Evolutionary conservation across 1,284 basidiomycete genomes (phyloP), one percentile per base, ranked within the genome.

Genomic region (Rhizoctonia solani): DNA sequence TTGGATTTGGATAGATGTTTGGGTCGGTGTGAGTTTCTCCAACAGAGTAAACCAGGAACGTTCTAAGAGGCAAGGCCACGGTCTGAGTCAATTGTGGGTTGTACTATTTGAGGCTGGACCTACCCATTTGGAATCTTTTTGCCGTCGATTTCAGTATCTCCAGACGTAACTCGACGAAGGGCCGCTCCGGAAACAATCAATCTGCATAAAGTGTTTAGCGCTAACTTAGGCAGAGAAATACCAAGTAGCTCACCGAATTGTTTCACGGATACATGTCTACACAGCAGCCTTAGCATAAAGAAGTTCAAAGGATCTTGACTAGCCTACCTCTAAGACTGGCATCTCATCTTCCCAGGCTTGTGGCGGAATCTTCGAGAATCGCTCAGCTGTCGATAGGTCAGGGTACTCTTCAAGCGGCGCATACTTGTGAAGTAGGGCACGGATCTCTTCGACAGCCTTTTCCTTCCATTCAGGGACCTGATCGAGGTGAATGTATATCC

Each of bases 341-440:
- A 61, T 37, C 21, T 61, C 58, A n/a, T 61, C 41, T 25, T 61
- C 58, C 58, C 58, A 61, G 13, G 46, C 58, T 14, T 52, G 30
- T 11, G 58, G 58, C 21, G 58, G 58, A 25, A 61, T 32, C 13
- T 29, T 50, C 21, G 46, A 61, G 34, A 61, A 39, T 9, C 58
- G 58, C n/a, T 61, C 58, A 1, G 8, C 46, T 6, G 16, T 14
- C 1, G 32, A 9, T n/a, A n/a, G n/a, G 9, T 16, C 3, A 21
- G 30, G 29, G 11, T 25, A 9, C 13, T 21, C 19, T 23, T 32
- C 27, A 25, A 23, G 32, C 5, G 58, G 58, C 16, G 46, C 58
- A 25, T 61, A 52, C 39, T 37, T 50, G 21, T 61, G 16, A 21
- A 61, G 30, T 21, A 61, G 21, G 23, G n/a, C 14, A 13, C 21